Evolutionary conservation across 768 basidiomycete species (phyloP).

Genomic region (Collybia sp.): DNA sequence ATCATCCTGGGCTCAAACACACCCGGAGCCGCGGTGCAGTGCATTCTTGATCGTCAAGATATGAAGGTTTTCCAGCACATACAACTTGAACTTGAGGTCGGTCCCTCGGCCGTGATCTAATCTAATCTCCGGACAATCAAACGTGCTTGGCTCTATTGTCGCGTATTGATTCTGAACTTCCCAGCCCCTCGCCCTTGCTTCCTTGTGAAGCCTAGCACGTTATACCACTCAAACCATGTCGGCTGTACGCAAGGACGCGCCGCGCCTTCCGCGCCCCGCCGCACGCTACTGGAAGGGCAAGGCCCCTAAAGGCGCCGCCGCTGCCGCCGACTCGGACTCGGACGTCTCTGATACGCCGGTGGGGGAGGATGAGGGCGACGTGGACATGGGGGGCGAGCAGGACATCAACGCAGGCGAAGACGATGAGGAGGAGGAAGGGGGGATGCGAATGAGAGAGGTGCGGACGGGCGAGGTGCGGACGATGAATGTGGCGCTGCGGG

Average conservation of each 20-base stretch:
- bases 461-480: conserved; percentile 34
- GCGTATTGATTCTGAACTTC: too few species aligned
- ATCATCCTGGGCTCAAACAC: too few species aligned
- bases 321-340: conserved; percentile 53
- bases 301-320: conserved; percentile 69
- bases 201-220: too few species aligned
- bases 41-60: too few species aligned
- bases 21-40: too few species aligned
- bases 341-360: conserved; percentile 50
- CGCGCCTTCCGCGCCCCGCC: conserved; percentile 73
- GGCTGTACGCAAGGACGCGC: conserved; percentile 61
- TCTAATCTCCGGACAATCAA: too few species aligned
- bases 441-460: conserved; percentile 32
- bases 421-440: conserved; percentile 38
- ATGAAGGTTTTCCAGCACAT: too few species aligned
- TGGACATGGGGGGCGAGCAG: conserved; percentile 54
- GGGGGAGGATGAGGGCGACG: conserved; percentile 48
- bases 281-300: conserved; percentile 91
- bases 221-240: conserved; percentile 12
- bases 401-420: conserved; percentile 27
- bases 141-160: too few species aligned
- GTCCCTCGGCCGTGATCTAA: too few species aligned
- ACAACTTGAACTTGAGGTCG: too few species aligned
- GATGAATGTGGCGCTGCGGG: conserved; percentile 72
- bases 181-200: too few species aligned